Percentiles rank a stretch among this genome's conserved stretches.
These are phyloP conservation scores for Diaporthe citri DNA, from an alignment of 2,329 filamentous ascomycete genomes.

Conservation along the genomic window DNA sequence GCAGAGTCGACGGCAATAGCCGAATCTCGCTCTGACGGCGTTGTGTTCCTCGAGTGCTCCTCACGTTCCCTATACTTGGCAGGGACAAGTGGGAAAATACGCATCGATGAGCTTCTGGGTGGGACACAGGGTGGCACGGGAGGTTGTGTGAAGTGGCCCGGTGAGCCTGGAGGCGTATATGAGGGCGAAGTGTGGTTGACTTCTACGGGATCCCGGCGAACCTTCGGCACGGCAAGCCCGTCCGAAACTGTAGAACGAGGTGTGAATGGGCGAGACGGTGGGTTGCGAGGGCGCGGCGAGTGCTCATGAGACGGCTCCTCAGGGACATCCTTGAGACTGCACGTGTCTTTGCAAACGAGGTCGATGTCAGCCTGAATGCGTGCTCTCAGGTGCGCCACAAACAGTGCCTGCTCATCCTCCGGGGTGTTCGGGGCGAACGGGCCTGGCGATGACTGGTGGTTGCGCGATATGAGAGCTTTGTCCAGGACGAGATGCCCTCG, in stretches of 20 bases:
- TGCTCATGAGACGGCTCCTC: slow-evolving; percentile 42
- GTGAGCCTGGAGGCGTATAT: slow-evolving; percentile 15
- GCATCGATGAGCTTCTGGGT: slow-evolving; percentile 20
- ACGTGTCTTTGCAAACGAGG: slow-evolving; percentile 65
- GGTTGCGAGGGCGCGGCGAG: slow-evolving; percentile 13
- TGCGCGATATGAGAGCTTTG: slow-evolving; percentile 58
- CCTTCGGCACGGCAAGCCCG: neutral
- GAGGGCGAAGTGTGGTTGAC: neutral
- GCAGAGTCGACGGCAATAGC: neutral
- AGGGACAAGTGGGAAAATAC: slow-evolving; percentile 45
- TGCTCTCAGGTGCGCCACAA: slow-evolving; percentile 56
- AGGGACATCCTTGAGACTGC: slow-evolving; percentile 55
- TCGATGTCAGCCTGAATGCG: slow-evolving; percentile 63
- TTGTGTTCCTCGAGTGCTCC: neutral
- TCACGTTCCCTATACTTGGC: slow-evolving; percentile 35
- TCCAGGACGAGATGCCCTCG: slow-evolving; percentile 66
- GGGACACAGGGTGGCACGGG: neutral
- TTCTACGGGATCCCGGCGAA: neutral
- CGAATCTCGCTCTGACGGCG: neutral
- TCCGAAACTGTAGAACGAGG: slow-evolving; percentile 19
- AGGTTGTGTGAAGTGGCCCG: slow-evolving; percentile 18
- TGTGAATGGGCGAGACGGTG: slow-evolving; percentile 25
- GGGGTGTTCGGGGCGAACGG: neutral
- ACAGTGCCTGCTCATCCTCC: slow-evolving; percentile 46
- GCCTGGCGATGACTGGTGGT: slow-evolving; percentile 48